phyloP scores from a whole-genome alignment of 345 rosid genomes.

The Moringa oleifera region DNA sequence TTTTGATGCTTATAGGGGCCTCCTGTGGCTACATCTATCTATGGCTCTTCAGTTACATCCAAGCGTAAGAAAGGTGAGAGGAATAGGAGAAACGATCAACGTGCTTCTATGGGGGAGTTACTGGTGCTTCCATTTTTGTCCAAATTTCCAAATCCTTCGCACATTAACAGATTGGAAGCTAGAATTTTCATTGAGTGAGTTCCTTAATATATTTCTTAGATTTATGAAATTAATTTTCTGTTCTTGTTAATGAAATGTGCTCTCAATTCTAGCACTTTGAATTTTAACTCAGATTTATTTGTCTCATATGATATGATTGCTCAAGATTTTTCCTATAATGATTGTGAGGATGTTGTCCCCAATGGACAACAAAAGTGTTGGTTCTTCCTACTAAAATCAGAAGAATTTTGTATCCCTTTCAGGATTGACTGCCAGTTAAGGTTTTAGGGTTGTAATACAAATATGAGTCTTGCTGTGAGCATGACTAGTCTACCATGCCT shows the following conservation, averaged over 20 bases:
- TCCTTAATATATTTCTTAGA: slow-evolving; percentile 15
- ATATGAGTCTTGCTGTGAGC: too few relatives aligned
- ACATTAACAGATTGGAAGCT: slow-evolving; percentile 40
- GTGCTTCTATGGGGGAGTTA: slow-evolving; percentile 61
- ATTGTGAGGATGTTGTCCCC: too few relatives aligned
- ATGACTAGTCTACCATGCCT: too few relatives aligned
- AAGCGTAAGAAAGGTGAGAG: slow-evolving; percentile 84
- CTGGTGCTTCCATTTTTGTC: slow-evolving; percentile 87
- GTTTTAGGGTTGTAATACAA: too few relatives aligned
- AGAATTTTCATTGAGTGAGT: slow-evolving; percentile 51
- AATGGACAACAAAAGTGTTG: too few relatives aligned
- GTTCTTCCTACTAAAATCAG: too few relatives aligned
- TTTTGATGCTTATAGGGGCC: slow-evolving; percentile 53
- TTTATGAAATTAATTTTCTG: not conserved
- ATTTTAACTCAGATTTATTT: too few relatives aligned
- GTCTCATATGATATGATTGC: too few relatives aligned
- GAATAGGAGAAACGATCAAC: slow-evolving; percentile 44
- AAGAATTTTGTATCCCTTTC: too few relatives aligned
- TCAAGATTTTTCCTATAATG: not conserved
- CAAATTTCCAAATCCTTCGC: slow-evolving; percentile 55
- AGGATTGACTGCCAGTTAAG: too few relatives aligned
- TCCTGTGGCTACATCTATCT: slow-evolving; percentile 39
- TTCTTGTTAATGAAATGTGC: not conserved
- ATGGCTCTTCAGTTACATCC: slow-evolving; percentile 39
- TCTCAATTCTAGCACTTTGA: too few relatives aligned